Conservation (phyloP, 179 eudicot species). For the Gypsophila paniculata region DNA sequence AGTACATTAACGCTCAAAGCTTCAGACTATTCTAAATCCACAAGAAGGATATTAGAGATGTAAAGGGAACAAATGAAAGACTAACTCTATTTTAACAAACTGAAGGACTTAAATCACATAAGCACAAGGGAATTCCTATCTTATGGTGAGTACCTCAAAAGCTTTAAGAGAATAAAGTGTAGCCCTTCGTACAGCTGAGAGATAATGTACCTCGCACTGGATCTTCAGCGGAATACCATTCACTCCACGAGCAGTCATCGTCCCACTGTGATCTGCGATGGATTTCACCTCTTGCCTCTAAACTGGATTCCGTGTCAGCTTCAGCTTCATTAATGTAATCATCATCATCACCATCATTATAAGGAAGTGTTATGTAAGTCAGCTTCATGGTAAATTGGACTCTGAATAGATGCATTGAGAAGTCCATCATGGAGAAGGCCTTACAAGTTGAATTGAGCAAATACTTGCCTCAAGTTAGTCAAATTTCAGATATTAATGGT, state of each 20-base stretch:
- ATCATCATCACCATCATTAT: constrained; percentile 43
- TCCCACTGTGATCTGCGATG: constrained; percentile 77
- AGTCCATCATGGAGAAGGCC: constrained; percentile 77
- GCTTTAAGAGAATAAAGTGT: background rate
- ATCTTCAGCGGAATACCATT: constrained; percentile 95
- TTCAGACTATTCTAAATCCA: constrained; percentile 2
- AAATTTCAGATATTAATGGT: background rate
- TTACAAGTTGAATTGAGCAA: constrained; percentile 33
- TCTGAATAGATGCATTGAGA: constrained; percentile 57
- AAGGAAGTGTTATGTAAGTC: constrained; percentile 65
- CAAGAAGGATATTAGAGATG: background rate
- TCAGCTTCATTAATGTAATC: constrained; percentile 48
- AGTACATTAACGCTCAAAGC: constrained; percentile 1
- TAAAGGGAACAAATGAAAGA: background rate
- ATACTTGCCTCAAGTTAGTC: constrained; percentile 15
- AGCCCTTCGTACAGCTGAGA: background rate
- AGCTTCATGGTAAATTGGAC: constrained; percentile 85
- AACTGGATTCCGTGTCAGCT: constrained; percentile 33
- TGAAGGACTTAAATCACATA: no score
- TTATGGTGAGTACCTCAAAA: background rate
- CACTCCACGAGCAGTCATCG: constrained; percentile 97
- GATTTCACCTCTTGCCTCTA: constrained; percentile 36
- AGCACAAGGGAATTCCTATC: no score
- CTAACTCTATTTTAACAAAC: background rate
- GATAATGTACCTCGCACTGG: constrained; percentile 71